Conservation (phyloP, 176 grass and related monocot genomes). For the Phoenix dactylifera region DNA sequence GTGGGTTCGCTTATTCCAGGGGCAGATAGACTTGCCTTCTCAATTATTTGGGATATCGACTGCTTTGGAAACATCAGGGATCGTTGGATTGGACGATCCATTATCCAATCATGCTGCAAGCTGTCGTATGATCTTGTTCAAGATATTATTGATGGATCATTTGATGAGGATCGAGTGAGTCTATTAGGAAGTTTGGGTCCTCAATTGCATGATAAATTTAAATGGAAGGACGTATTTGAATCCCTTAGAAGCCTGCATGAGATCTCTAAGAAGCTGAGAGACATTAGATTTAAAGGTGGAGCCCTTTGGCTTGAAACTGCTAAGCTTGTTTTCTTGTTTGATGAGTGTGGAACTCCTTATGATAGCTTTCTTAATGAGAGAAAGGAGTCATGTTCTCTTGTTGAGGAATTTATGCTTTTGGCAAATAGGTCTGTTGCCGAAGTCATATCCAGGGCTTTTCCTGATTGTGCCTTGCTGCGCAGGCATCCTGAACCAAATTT, state of each 20-base stretch:
- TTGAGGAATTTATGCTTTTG: constrained; percentile 95
- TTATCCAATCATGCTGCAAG: constrained; percentile 88
- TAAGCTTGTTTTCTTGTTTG: constrained; percentile 81
- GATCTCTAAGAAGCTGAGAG: constrained; percentile 64
- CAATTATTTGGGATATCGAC: constrained; percentile 92
- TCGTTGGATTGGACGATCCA: constrained; percentile 73
- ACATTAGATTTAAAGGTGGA: constrained; percentile 73
- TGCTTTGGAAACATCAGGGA: constrained; percentile 55
- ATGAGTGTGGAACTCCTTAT: constrained; percentile 64
- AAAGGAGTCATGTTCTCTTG: constrained; percentile 63
- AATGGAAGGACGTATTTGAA: constrained; percentile 47
- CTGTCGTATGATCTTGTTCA: constrained; percentile 74
- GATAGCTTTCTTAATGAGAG: constrained; percentile 54
- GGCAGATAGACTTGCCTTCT: constrained; percentile 74
- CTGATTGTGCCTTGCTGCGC: constrained; percentile 76
- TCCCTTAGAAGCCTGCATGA: constrained; percentile 60
- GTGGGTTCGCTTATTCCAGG: constrained; percentile 73
- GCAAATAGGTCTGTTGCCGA: constrained; percentile 90
- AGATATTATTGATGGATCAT: constrained; percentile 48
- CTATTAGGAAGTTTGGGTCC: constrained; percentile 29
- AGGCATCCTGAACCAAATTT: constrained; percentile 82
- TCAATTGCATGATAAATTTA: constrained; percentile 57
- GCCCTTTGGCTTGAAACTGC: constrained; percentile 66
- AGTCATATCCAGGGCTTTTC: constrained; percentile 84
- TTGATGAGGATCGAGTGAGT: constrained; percentile 11